Evolutionary conservation across 495 filamentous ascomycete species (phyloP), one percentile per base, ranked within the genome.

Genomic region (Symbiotaphrina buchneri): DNA sequence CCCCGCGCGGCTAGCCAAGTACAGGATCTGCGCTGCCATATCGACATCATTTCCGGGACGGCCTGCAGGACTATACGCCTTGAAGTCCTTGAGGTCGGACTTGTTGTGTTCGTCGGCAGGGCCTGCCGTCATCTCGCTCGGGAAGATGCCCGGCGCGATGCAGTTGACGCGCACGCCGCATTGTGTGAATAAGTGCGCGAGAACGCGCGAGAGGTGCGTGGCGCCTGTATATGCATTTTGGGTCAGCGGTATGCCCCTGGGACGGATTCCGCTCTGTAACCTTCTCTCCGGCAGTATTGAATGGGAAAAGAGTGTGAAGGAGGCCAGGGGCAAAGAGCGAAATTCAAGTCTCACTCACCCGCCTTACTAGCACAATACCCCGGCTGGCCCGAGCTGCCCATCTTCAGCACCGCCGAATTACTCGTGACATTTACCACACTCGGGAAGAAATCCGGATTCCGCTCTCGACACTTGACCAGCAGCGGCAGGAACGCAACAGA

Each of bases 311-410:
- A n/a, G n/a, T n/a, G n/a, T n/a, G n/a, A n/a, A n/a, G n/a, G n/a
- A n/a, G n/a, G n/a, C n/a, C n/a, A n/a, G n/a, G n/a, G n/a, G n/a
- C n/a, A n/a, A n/a, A n/a, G n/a, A n/a, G n/a, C n/a, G n/a, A n/a
- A n/a, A n/a, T n/a, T n/a, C 15, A 3, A 30, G 11, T 13, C 18
- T 21, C 13, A 7, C 6, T 35, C 34, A n/a, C 41, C 61, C n/a
- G 60, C 65, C 39, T 70, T 68, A 18, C 49, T 48, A 10, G 59
- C 44, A 21, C 52, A 54, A 43, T 65, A 67, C 15, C 56, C 56
- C 36, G 59, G 57, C 33, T 58, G 60, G 5, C 58, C 52, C 11
- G 43, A 40, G 23, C 45, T 46, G 17, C 45, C 46, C 13, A 52
- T 51, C 36, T 65, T 59, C 44, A 65, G 56, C 10, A 54, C 37